Evolutionary conservation across 192 early-diverging fungal species (phyloP).

Genomic region (Glomus cerebriforme): DNA sequence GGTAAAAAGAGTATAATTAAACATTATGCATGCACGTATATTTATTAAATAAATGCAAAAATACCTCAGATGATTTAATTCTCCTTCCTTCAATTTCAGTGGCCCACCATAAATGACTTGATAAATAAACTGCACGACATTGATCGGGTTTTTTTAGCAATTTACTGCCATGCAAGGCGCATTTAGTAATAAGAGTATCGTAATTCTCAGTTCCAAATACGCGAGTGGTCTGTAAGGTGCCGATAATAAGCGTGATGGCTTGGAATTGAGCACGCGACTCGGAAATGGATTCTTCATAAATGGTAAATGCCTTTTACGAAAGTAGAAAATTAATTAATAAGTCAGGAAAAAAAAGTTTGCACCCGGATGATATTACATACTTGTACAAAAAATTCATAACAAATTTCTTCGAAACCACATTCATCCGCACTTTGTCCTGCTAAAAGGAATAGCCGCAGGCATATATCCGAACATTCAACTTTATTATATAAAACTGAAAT

Average conservation of each 20-base stretch:
- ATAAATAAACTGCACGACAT: slow-evolving; percentile 80
- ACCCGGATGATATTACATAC: slow-evolving; percentile 22
- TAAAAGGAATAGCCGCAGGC: slow-evolving; percentile 83
- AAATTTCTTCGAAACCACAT: slow-evolving; percentile 87
- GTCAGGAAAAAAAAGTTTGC: not conserved
- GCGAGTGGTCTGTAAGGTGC: slow-evolving; percentile 78
- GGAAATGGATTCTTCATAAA: slow-evolving; percentile 95
- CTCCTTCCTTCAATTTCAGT: slow-evolving; percentile 55
- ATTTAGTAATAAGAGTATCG: slow-evolving; percentile 91
- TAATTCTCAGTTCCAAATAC: slow-evolving; percentile 91
- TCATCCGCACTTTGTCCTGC: slow-evolving; percentile 87
- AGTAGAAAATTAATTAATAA: not conserved
- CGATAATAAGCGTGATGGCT: slow-evolving; percentile 86
- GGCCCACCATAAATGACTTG: slow-evolving; percentile 92
- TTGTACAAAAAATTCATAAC: slow-evolving; percentile 97
- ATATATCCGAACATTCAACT: slow-evolving; percentile 57
- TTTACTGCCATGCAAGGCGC: slow-evolving; percentile 85
- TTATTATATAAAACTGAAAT: slow-evolving; percentile 73
- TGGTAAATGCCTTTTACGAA: slow-evolving; percentile 77
- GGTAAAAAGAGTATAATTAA: slow-evolving; percentile 5
- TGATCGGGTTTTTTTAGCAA: slow-evolving; percentile 95
- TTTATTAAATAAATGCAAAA: not conserved
- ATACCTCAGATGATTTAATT: slow-evolving; percentile 17
- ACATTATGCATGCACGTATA: not conserved
- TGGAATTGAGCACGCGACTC: slow-evolving; percentile 91